phyloP scores from a whole-genome alignment of 2,329 filamentous ascomycete species.

The Cordyceps farinosa region DNA sequence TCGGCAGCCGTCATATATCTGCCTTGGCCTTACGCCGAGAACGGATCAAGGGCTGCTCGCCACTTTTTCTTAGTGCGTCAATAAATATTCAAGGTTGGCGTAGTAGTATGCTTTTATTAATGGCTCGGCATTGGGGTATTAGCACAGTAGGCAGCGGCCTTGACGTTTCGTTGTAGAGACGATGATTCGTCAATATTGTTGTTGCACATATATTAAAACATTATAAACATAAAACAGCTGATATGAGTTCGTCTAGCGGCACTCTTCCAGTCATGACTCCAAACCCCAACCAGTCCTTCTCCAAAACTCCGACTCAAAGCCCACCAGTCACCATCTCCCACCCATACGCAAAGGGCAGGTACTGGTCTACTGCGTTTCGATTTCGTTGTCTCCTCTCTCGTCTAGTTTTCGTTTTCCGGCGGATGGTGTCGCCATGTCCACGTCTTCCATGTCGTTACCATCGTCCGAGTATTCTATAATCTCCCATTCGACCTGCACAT shows the following conservation, averaged over 20 bases:
- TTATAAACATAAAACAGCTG: neutral
- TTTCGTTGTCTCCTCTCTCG: slow-evolving; percentile 8
- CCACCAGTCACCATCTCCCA: neutral
- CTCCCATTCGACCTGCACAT: slow-evolving; percentile 74
- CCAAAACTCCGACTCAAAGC: neutral
- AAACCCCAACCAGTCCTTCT: neutral
- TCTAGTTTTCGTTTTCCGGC: slow-evolving; percentile 52
- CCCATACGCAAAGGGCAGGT: neutral
- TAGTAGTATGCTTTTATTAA: too few relatives aligned
- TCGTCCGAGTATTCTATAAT: slow-evolving; percentile 67
- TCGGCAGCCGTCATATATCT: neutral
- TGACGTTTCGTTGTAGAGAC: too few relatives aligned
- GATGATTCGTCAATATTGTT: too few relatives aligned
- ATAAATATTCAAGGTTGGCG: neutral
- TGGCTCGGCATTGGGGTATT: too few relatives aligned
- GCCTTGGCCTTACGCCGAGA: neutral
- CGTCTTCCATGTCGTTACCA: slow-evolving; percentile 34
- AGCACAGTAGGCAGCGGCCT: too few relatives aligned
- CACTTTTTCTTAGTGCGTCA: neutral
- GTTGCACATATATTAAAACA: neutral
- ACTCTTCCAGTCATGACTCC: neutral
- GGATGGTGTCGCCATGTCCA: slow-evolving; percentile 33
- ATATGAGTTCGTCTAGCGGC: neutral
- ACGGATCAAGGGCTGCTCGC: neutral
- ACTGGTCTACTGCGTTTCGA: neutral